Base-by-base conservation (phyloP, 202 grass and related monocot species). In the Eragrostis tef region DNA sequence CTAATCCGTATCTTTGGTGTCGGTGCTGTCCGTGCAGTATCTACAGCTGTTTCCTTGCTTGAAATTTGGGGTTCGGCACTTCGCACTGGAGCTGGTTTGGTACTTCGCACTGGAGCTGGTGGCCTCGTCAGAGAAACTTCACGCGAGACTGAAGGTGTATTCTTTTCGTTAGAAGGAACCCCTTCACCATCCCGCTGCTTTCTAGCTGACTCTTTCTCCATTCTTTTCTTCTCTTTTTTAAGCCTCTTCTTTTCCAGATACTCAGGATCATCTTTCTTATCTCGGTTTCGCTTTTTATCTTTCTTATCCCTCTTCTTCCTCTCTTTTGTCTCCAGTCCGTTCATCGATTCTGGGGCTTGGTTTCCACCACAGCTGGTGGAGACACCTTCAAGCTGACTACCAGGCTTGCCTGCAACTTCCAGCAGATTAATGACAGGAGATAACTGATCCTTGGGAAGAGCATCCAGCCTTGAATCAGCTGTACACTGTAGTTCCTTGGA, bases 401-500 rank as follows among this genome's bases (percentile, higher is more conserved):
- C 34, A 69, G 70, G 63, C 77, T 73, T 89, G 43, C 73, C 70
- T 42, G 67, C 4, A 73, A 43, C 41, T 45, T 81, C 87, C 31
- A 70, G 39, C 29, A n/a, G 78, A 86, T 85, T 78, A 57, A 72
- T 31, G 11, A 48, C 29, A 53, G 81, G 89, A 77, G 81, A 91
- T 42, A 73, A 76, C 46, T 83, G 74, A 44, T 83, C 78, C 63
- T 86, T 83, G 0, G 74, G 72, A 80, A 89, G 36, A 4, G 22
- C 50, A 80, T 74, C 67, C 69, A 87, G 66, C 66, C 85, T 98
- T 19, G 90, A 94, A 91, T 98, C 90, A 73, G 91, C 92, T 22
- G 91, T 98, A 53, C 92, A 93, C 60, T 98, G 91, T 25, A 94
- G 84, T 70, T 98, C 95, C 89, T 88, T 93, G 27, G 68, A 86